Percentiles rank a stretch among this genome's conserved stretches.
These are phyloP conservation scores for Cymbidium sinense DNA, from an alignment of 106 monocot species.

Conservation along the genomic window DNA sequence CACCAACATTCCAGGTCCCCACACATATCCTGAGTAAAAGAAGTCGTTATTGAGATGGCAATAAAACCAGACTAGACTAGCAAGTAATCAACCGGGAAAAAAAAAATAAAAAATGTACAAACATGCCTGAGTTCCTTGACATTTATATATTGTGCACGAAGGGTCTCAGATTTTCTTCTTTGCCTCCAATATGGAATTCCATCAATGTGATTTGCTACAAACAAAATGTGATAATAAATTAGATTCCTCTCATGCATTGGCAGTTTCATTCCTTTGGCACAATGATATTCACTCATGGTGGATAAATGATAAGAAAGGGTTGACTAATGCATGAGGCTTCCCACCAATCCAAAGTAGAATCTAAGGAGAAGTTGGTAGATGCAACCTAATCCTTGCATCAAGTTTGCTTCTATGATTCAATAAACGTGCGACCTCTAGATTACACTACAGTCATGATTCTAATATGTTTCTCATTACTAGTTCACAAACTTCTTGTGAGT, in stretches of 20 bases:
- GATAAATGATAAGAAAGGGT: background rate
- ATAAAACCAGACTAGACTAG: background rate
- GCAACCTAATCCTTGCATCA: background rate
- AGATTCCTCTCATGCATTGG: background rate
- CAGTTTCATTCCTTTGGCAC: background rate
- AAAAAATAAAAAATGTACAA: background rate
- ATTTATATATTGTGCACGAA: slow-evolving; percentile 84
- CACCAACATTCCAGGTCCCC: slow-evolving; percentile 94
- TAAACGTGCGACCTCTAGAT: background rate
- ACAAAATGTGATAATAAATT: background rate
- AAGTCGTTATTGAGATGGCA: background rate
- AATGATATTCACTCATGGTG: background rate
- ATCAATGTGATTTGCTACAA: slow-evolving; percentile 32
- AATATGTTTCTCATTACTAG: background rate
- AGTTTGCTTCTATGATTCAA: background rate
- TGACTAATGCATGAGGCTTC: too few relatives aligned
- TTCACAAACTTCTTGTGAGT: background rate
- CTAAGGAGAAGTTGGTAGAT: background rate
- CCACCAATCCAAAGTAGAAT: background rate
- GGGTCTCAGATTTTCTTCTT: slow-evolving; percentile 84
- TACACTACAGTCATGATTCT: background rate
- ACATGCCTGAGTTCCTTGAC: slow-evolving; percentile 73
- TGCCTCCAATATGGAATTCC: slow-evolving; percentile 30
- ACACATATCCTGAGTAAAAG: slow-evolving; percentile 45
- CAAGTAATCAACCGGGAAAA: background rate